These are phyloP conservation scores for Eutypa lata DNA, from an alignment of 2,329 filamentous ascomycete species.

Conservation along the genomic window DNA sequence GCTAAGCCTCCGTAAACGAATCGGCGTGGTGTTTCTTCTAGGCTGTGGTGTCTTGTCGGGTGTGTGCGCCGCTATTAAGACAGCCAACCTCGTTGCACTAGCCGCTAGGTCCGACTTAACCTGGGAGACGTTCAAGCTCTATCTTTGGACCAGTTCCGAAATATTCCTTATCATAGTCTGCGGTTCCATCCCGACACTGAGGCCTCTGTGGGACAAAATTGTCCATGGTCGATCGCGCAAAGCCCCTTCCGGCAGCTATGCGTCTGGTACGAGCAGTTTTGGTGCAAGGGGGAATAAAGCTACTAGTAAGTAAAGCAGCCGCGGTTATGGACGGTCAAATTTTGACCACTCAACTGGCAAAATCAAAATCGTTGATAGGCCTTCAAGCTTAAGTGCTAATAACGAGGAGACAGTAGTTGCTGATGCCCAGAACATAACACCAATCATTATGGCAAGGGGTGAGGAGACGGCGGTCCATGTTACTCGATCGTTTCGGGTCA, in stretches of 20 bases:
- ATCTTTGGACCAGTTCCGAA: constrained; percentile 3
- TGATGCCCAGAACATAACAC: neutral
- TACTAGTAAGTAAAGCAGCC: too few species aligned
- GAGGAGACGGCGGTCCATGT: neutral
- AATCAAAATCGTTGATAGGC: too few species aligned
- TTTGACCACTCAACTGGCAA: too few species aligned
- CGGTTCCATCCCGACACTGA: constrained; percentile 1
- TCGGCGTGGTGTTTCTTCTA: neutral
- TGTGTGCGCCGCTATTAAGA: constrained; percentile 6
- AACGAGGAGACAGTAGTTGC: neutral
- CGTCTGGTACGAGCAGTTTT: neutral
- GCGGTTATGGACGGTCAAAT: too few species aligned
- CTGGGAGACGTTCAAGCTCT: constrained; percentile 1
- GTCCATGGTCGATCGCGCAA: neutral
- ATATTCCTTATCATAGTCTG: constrained; percentile 5
- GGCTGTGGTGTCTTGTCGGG: constrained; percentile 1
- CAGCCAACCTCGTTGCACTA: neutral
- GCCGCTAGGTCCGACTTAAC: neutral
- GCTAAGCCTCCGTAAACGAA: neutral
- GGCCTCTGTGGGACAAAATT: constrained; percentile 1
- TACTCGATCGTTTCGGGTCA: neutral
- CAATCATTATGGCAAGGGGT: neutral
- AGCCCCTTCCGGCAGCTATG: neutral
- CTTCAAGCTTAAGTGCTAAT: neutral
- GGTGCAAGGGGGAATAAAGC: too few species aligned